phyloP scores from a whole-genome alignment of 768 basidiomycete species.

The Leccinum subtestaceum region DNA sequence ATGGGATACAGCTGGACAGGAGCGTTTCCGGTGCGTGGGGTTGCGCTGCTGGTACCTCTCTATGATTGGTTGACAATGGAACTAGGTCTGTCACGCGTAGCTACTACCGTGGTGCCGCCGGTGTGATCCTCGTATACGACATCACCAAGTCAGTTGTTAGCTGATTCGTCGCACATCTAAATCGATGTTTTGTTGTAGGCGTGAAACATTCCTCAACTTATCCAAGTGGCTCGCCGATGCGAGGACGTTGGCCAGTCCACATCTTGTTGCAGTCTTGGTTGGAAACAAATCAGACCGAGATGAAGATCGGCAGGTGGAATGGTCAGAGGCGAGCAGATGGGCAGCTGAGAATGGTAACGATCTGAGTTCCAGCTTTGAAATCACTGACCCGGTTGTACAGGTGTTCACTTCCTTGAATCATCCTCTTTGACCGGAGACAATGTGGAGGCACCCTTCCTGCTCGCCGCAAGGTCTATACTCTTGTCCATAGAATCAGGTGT shows the following conservation, averaged over 20 bases:
- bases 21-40: conserved; percentile 72
- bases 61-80: conserved; percentile 13
- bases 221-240: conserved; percentile 93
- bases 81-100: conserved; percentile 86
- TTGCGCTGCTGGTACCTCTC: not conserved
- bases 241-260: conserved; percentile 86
- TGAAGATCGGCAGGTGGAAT: conserved; percentile 93
- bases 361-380: conserved; percentile 1
- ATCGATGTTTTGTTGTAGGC: conserved; percentile 47
- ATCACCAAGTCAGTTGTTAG: conserved; percentile 67
- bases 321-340: conserved; percentile 93
- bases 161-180: not conserved
- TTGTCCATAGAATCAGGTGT: conserved; percentile 87
- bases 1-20: conserved; percentile 98
- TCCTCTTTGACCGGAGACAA: conserved; percentile 93
- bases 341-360: conserved; percentile 87
- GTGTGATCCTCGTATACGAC: conserved; percentile 90
- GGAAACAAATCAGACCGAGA: conserved; percentile 96
- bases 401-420: conserved; percentile 89
- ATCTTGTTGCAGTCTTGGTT: conserved; percentile 85
- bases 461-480: conserved; percentile 84
- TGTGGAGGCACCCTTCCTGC: conserved; percentile 88
- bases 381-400: conserved; percentile 39
- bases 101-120: conserved; percentile 93
- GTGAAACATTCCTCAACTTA: conserved; percentile 81